Evolutionary conservation across 2,329 filamentous ascomycete genomes (phyloP), one percentile per base, ranked within the genome.

Genomic region (Coleophoma eucalyptorum): DNA sequence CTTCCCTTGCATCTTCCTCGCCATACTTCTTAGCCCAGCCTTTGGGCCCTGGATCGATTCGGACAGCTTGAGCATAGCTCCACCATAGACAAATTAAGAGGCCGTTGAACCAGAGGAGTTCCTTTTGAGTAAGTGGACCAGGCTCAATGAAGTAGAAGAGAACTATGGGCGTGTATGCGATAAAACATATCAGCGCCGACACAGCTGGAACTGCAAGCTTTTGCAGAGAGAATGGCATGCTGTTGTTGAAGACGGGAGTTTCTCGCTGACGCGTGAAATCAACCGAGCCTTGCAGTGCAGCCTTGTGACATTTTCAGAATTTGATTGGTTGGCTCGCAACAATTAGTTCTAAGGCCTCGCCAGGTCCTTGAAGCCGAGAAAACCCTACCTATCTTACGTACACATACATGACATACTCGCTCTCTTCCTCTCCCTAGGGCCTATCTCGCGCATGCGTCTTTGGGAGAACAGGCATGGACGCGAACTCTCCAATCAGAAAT

Each of bases 91-190:
- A 79, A 16, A 75, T 58, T 16, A 92, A 73, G 16, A 89, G 72
- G 33, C 65, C 49, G 70, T 94, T 93, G 71, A 92, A 87, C 54
- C 78, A 66, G 60, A 80, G 67, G 12, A 78, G 72, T 66, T 93
- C 76, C 50, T 69, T 66, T 50, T 65, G 67, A 4, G 77, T 78
- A 20, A 87, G 73, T 1, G 86, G 83, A 2, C 80, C 83, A 0
- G 83, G 82, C 11, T 75, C 72, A 55, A 87, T 75, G 55, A 80
- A 70, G 58, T 78, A 68, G 66, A 93, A 88, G 43, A 93, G 74
- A 64, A 76, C 79, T 69, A 93, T 89, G 4, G 89, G 87, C 45
- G 80, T 79, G 71, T 87, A 90, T 54, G 82, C 80, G 3, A 92
- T 77, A 64, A 90, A 89, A 48, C 71, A 64, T 52, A 92, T 87